phyloP scores from a whole-genome alignment of 371 early-diverging fungal species.

The Actinomortierella wolfii region DNA sequence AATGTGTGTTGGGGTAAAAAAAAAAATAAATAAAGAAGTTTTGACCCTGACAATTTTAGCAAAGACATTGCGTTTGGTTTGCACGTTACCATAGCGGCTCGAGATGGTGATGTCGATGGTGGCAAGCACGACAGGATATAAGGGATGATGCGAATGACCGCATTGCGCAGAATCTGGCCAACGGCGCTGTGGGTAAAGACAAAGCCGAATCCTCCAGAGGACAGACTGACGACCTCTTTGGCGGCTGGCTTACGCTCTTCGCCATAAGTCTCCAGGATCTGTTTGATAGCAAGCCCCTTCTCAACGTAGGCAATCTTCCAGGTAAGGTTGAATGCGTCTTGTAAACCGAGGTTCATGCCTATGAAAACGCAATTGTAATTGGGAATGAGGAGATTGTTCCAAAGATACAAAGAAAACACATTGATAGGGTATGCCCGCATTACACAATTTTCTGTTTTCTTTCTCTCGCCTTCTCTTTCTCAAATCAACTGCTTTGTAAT shows the following conservation, averaged over 20 bases:
- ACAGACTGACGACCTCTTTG: conserved; percentile 15
- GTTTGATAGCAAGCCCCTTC: conserved; percentile 27
- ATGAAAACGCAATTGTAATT: not conserved
- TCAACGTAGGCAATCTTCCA: conserved; percentile 40
- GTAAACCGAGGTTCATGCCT: conserved; percentile 44
- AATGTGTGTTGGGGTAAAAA: not conserved
- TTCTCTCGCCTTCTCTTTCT: no score
- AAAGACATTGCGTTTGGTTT: not conserved
- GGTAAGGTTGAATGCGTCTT: conserved; percentile 35
- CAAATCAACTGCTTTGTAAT: no score
- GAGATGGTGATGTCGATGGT: conserved; percentile 1
- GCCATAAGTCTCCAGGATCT: conserved; percentile 26
- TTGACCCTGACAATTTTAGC: no score
- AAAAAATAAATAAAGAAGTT: no score
- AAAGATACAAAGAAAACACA: no score
- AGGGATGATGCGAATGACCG: not conserved
- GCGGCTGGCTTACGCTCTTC: conserved; percentile 32
- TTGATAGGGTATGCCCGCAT: no score
- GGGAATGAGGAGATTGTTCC: no score
- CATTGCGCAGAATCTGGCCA: not conserved
- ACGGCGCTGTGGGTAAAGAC: not conserved
- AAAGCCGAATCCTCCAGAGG: conserved; percentile 3
- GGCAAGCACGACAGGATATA: not conserved
- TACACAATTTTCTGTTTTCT: no score
- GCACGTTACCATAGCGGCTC: conserved; percentile 17